phyloP scores from a whole-genome alignment of 2,329 filamentous ascomycete species.

The Bipolaris cookei region DNA sequence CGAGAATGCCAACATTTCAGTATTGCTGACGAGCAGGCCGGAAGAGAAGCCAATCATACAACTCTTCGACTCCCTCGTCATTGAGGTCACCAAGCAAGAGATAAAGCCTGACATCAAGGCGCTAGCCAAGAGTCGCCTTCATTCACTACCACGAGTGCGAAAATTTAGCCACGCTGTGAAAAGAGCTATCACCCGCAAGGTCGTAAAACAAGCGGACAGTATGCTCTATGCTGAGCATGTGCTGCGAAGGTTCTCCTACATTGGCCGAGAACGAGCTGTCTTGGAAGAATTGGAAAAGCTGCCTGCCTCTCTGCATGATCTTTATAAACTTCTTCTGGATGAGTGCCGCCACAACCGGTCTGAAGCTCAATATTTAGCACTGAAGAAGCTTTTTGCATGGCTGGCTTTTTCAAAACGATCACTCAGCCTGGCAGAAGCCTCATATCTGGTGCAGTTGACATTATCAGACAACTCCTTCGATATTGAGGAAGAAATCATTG shows the following conservation, averaged over 20 bases:
- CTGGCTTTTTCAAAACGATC: conserved; percentile 29
- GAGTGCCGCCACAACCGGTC: conserved; percentile 27
- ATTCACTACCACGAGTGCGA: background rate
- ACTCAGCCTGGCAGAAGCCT: conserved; percentile 26
- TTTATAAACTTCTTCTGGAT: conserved; percentile 24
- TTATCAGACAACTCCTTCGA: conserved; percentile 20
- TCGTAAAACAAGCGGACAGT: conserved; percentile 42
- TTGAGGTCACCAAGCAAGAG: background rate
- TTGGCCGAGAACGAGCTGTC: conserved; percentile 45
- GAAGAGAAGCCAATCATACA: background rate
- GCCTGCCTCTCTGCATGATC: conserved; percentile 12
- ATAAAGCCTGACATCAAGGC: background rate
- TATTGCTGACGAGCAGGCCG: background rate
- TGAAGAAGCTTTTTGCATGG: conserved; percentile 33
- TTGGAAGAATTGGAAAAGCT: conserved; percentile 40
- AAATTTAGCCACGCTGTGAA: conserved; percentile 37
- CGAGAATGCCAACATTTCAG: background rate
- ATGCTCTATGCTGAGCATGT: conserved; percentile 51
- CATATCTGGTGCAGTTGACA: conserved; percentile 18
- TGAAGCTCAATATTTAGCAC: conserved; percentile 22
- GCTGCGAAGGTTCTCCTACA: conserved; percentile 35
- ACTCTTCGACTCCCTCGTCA: background rate
- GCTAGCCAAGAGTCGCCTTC: background rate
- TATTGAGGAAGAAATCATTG: conserved; percentile 22
- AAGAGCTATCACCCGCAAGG: conserved; percentile 38